Evolutionary conservation across 208 protist genomes (phyloP), one percentile per base, ranked within the genome.

Genomic region (Angomonas ambiguus): DNA sequence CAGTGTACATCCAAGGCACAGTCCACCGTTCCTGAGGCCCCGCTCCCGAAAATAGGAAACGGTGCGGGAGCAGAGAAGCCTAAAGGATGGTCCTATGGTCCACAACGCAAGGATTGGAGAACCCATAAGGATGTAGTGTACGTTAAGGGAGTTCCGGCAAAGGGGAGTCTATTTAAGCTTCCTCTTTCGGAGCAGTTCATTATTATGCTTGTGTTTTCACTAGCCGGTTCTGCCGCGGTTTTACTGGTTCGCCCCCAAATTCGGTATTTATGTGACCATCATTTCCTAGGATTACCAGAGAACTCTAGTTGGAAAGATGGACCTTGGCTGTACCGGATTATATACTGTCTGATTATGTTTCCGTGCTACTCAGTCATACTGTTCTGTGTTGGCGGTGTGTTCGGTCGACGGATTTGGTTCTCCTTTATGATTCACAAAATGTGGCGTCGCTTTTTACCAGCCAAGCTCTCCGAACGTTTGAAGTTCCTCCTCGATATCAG

Each of bases 361-460:
- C 88, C 88, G 0, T 68, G 73, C 35, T 94, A 94, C 71, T 94
- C 88, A 4, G 32, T 85, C 28, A 78, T 94, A 35, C 76, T 94
- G 5, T 87, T 91, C 65, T n/a, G 76, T 45, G 77, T 81, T 56
- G 88, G 83, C 25, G 74, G 75, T n/a, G 24, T 88, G 56, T 94
- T 94, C 71, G 85, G 85, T 5, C 74, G 88, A 24, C 82, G 88
- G 16, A 76, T 94, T 8, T 94, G 88, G 88, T 94, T 94, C 60
- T 86, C 82, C n/a, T 92, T 92, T 34, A 94, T 94, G 88, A 82
- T 94, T 62, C 82, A 88, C 64, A 94, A 94, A 76, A 94, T 94
- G 88, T 94, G 88, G 88, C 84, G 78, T 0, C 85, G 88, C 48
- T 88, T 92, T 45, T 67, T 94, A 11, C 81, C 88, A 8, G 78